Conservation (phyloP, 768 basidiomycete species). For the Clavaria fumosa region DNA sequence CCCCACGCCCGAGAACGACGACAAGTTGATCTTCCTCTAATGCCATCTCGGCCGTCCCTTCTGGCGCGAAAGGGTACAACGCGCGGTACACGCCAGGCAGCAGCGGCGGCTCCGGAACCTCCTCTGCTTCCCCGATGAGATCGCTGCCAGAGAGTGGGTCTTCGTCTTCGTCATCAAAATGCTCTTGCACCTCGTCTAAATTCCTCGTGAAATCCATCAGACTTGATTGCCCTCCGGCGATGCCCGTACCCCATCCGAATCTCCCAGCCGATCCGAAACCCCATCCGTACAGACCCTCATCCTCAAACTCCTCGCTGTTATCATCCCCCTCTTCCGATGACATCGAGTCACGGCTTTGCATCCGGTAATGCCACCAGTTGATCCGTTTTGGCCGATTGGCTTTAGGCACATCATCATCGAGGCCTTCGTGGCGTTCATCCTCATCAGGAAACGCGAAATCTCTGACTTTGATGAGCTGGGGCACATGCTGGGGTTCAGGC, state of each 20-base stretch:
- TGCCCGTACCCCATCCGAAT: conserved; percentile 11
- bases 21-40: conserved; percentile 67
- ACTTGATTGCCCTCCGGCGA: conserved; percentile 27
- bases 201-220: conserved; percentile 24
- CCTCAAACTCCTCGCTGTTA: conserved; percentile 7
- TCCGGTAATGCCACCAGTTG: conserved; percentile 15
- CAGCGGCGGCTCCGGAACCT: conserved; percentile 27
- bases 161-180: conserved; percentile 24
- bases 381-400: conserved; percentile 23
- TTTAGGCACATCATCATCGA: conserved; percentile 27
- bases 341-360: too few relatives aligned
- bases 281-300: conserved; percentile 4
- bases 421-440: conserved; percentile 25
- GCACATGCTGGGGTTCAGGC: conserved; percentile 6
- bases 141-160: conserved; percentile 19
- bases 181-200: conserved; percentile 27
- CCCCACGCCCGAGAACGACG: conserved; percentile 55
- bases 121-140: conserved; percentile 12
- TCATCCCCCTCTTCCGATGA: conserved; percentile 11
- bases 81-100: conserved; percentile 64
- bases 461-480: conserved; percentile 23
- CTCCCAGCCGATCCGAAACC: conserved; percentile 9
- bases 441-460: conserved; percentile 25
- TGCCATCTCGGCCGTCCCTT: conserved; percentile 72
- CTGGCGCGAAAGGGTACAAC: conserved; percentile 63